These are phyloP conservation scores for Myrmaecium sp. DNA, from an alignment of 2,329 filamentous ascomycete genomes.

Conservation along the genomic window DNA sequence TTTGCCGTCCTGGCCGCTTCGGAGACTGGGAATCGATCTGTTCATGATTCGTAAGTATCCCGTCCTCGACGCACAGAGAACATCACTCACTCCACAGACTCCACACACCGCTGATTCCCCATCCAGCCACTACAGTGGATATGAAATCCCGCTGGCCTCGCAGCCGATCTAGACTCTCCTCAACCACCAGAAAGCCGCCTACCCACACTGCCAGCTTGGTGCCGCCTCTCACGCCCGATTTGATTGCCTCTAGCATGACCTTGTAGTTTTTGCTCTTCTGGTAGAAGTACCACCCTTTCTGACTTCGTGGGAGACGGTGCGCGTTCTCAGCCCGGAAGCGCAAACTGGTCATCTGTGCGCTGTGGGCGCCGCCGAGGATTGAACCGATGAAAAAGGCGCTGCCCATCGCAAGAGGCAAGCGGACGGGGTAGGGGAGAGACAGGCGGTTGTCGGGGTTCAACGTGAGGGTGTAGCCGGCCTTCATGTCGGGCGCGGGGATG, in stretches of 20 bases:
- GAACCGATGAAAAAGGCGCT: slow-evolving; percentile 53
- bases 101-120: slow-evolving; percentile 74
- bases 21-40: slow-evolving; percentile 64
- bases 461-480: not conserved
- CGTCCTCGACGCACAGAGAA: slow-evolving; percentile 1
- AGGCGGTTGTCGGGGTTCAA: slow-evolving; percentile 26
- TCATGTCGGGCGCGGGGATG: not conserved
- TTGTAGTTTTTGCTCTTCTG: slow-evolving; percentile 97
- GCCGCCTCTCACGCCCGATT: slow-evolving; percentile 64
- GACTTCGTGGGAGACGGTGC: slow-evolving; percentile 70
- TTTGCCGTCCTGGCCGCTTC: slow-evolving; percentile 47
- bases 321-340: slow-evolving; percentile 93
- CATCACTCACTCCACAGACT: slow-evolving; percentile 58
- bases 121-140: slow-evolving; percentile 65
- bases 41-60: slow-evolving; percentile 5
- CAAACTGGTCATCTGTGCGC: slow-evolving; percentile 55
- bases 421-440: slow-evolving; percentile 46
- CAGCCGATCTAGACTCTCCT: slow-evolving; percentile 69
- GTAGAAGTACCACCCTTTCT: slow-evolving; percentile 92
- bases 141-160: slow-evolving; percentile 43
- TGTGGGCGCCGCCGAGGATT: slow-evolving; percentile 52
- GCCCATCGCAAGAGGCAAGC: slow-evolving; percentile 47
- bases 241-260: slow-evolving; percentile 57
- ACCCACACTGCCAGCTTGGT: slow-evolving; percentile 54
- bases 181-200: slow-evolving; percentile 59